Percentiles rank a stretch among this genome's conserved stretches.
These are phyloP conservation scores for Nadsonia fulvescens DNA, from an alignment of 805 yeast genomes.

Conservation along the genomic window DNA sequence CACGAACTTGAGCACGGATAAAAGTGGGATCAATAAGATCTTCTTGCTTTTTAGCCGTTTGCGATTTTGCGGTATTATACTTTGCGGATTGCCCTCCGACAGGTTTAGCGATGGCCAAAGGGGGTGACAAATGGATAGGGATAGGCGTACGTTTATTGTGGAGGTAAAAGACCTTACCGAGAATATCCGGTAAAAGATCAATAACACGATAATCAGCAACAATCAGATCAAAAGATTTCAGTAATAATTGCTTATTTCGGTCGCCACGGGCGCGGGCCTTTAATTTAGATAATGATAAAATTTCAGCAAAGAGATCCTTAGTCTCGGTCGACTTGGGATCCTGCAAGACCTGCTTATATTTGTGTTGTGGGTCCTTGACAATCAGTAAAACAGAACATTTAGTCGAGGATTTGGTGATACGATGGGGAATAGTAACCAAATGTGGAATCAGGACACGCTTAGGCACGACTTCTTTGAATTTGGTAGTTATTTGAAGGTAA, in stretches of 20 bases:
- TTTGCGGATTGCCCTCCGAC: too few relatives aligned
- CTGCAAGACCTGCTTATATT: constrained; percentile 32
- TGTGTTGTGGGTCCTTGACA: constrained; percentile 55
- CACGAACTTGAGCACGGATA: constrained; percentile 43
- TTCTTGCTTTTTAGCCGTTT: constrained; percentile 14
- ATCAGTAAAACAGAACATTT: constrained; percentile 22
- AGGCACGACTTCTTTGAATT: constrained; percentile 2
- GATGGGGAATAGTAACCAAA: constrained; percentile 10
- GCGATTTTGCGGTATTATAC: constrained; percentile 10
- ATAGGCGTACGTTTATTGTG: constrained; percentile 51
- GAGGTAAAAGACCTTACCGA: constrained; percentile 44
- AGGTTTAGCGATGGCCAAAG: too few relatives aligned
- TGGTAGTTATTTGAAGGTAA: constrained; percentile 9
- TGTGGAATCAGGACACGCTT: constrained; percentile 7
- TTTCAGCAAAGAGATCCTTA: constrained; percentile 41
- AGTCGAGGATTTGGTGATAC: constrained; percentile 8
- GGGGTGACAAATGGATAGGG: constrained; percentile 51
- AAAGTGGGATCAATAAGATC: constrained; percentile 39
- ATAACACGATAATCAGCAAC: constrained; percentile 55
- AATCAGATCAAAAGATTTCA: constrained; percentile 29
- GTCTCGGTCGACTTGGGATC: constrained; percentile 31
- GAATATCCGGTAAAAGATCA: constrained; percentile 35
- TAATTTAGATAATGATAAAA: constrained; percentile 40
- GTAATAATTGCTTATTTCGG: constrained; percentile 35
- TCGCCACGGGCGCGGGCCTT: constrained; percentile 28